Evolutionary conservation across 768 basidiomycete genomes (phyloP).

Genomic region (Pholiota conissans): DNA sequence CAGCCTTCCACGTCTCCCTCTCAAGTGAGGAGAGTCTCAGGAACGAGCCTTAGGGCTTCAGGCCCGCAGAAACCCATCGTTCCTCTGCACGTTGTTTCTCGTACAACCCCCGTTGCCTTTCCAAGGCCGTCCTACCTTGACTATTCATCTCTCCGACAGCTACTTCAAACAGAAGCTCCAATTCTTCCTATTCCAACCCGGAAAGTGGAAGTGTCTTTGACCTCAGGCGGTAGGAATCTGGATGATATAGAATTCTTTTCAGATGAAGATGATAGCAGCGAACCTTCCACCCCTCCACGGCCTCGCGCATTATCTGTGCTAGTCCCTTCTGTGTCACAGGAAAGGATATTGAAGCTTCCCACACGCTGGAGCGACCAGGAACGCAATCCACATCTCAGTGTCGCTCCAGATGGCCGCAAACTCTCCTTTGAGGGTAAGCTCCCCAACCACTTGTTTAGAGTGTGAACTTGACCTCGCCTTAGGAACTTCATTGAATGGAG

Average conservation of each 20-base stretch:
- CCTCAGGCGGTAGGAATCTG: constrained; percentile 17
- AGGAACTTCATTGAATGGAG: constrained; percentile 56
- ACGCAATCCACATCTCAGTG: constrained; percentile 55
- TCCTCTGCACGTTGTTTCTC: constrained; percentile 28
- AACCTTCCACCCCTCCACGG: constrained; percentile 40
- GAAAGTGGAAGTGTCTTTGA: constrained; percentile 30
- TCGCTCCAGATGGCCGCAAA: constrained; percentile 74
- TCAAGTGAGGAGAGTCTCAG: constrained; percentile 22
- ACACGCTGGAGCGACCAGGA: constrained; percentile 79
- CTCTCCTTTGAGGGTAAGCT: constrained; percentile 65
- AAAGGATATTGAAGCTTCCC: constrained; percentile 57
- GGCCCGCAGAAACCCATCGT: constrained; percentile 28
- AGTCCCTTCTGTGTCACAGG: constrained; percentile 24
- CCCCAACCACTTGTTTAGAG: not conserved
- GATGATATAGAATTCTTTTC: constrained; percentile 42
- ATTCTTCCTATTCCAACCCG: constrained; percentile 37
- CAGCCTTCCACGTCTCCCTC: constrained; percentile 34
- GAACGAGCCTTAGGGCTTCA: constrained; percentile 19
- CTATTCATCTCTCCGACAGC: constrained; percentile 69
- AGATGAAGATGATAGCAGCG: constrained; percentile 62
- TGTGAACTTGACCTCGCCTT: constrained; percentile 9
- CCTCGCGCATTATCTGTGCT: constrained; percentile 23
- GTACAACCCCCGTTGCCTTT: constrained; percentile 42
- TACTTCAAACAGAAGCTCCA: constrained; percentile 56
- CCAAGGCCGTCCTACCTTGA: constrained; percentile 75